Evolutionary conservation across 352 stramenopile species (phyloP).

Genomic region (Globisporangium radiosum): DNA sequence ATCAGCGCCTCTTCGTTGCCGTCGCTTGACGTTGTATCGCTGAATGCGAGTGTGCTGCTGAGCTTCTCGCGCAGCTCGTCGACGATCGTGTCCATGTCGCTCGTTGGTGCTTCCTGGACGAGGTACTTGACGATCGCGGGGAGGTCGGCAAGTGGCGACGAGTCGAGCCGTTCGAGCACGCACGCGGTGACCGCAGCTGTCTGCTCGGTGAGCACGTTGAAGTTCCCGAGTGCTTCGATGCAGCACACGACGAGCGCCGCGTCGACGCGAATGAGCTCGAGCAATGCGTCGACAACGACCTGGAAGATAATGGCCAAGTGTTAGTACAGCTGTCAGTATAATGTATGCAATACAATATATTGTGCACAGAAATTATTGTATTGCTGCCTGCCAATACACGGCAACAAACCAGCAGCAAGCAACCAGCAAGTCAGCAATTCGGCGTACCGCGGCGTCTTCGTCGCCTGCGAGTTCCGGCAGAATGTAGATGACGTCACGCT

Average conservation of each 20-base stretch:
- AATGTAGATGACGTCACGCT: constrained; percentile 66
- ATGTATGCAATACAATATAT: too few species aligned
- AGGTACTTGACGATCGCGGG: constrained; percentile 61
- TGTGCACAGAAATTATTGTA: too few species aligned
- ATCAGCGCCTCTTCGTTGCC: constrained; percentile 44
- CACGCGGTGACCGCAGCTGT: constrained; percentile 27
- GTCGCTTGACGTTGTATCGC: constrained; percentile 1
- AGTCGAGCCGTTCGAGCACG: constrained; percentile 43
- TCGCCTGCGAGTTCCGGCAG: constrained; percentile 54
- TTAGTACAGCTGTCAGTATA: too few species aligned
- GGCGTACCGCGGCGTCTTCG: constrained; percentile 25
- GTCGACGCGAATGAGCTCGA: constrained; percentile 50
- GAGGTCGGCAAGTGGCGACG: constrained; percentile 38
- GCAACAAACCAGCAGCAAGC: too few species aligned
- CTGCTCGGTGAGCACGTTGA: constrained; percentile 44
- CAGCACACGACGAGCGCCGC: constrained; percentile 41
- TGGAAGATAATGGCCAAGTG: not conserved
- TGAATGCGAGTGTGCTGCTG: constrained; percentile 31
- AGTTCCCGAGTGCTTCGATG: constrained; percentile 59
- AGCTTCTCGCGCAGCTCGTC: constrained; percentile 42
- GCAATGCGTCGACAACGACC: constrained; percentile 38
- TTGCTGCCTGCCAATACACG: too few species aligned
- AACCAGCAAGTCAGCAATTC: too few species aligned
- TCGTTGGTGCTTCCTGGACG: constrained; percentile 34
- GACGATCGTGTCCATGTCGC: constrained; percentile 30